A percentile compares a stretch with the other conserved stretches of the same genome.
Evolutionary conservation across 2,329 filamentous ascomycete species (phyloP).

Genomic region (Sarocladiaceae sp.): DNA sequence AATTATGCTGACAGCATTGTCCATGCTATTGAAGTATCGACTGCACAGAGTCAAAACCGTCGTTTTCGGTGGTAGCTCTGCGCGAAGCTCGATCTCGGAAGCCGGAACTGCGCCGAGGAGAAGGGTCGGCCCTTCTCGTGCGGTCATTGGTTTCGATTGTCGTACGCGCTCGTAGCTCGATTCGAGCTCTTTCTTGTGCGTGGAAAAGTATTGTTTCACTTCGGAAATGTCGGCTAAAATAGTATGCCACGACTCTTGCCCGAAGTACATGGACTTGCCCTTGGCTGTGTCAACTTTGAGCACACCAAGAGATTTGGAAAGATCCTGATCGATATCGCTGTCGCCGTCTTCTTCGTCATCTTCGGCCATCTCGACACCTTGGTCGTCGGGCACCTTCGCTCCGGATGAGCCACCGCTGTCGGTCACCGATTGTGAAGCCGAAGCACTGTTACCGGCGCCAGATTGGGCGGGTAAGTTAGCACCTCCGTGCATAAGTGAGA

Average conservation of each 20-base stretch:
- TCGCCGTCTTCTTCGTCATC: conserved; percentile 56
- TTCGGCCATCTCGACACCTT: conserved; percentile 37
- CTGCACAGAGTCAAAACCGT: conserved; percentile 81
- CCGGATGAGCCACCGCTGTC: conserved; percentile 39
- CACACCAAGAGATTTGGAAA: conserved; percentile 72
- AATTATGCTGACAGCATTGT: conserved; percentile 67
- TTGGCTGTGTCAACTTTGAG: conserved; percentile 77
- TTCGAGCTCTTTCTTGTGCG: conserved; percentile 85
- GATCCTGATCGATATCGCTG: conserved; percentile 65
- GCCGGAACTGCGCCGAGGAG: conserved; percentile 71
- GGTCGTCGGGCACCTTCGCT: conserved; percentile 14
- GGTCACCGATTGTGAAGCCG: conserved; percentile 31
- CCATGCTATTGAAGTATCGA: conserved; percentile 84
- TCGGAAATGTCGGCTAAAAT: conserved; percentile 81
- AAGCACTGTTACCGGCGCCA: conserved; percentile 25
- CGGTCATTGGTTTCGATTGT: conserved; percentile 57
- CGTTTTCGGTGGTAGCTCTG: conserved; percentile 74
- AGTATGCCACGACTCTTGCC: conserved; percentile 79
- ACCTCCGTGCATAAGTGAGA: conserved; percentile 91
- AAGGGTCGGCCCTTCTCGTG: conserved; percentile 67
- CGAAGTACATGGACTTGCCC: conserved; percentile 75
- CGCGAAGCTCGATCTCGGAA: conserved; percentile 71
- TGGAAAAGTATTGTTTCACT: conserved; percentile 84
- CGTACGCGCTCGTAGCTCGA: conserved; percentile 74
- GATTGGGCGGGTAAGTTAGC: conserved; percentile 41